A percentile compares a stretch with the other conserved stretches of the same genome.
Conservation (phyloP, 2,329 filamentous ascomycete species). For the Colletotrichum sp. region DNA sequence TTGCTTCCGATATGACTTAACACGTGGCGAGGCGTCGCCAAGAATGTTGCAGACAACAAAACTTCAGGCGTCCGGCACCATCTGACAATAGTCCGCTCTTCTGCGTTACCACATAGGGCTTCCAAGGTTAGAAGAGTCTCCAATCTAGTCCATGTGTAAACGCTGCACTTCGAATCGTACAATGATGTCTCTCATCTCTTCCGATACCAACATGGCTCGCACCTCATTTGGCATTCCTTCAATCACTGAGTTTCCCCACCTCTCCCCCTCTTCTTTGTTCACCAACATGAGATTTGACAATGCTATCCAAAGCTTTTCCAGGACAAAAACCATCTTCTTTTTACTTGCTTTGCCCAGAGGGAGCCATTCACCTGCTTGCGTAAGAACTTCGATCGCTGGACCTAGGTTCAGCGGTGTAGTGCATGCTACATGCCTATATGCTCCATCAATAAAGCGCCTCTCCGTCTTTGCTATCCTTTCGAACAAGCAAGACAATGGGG, state of each 20-base stretch:
- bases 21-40: not conserved
- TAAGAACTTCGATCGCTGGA: too few relatives aligned
- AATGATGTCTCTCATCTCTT: not conserved
- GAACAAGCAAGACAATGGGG: not conserved
- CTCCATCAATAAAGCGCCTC: too few relatives aligned
- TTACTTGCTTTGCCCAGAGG: not conserved
- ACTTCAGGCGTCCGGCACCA: not conserved
- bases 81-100: not conserved
- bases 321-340: not conserved
- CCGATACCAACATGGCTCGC: not conserved
- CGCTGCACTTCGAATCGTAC: not conserved
- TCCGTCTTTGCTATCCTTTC: not conserved
- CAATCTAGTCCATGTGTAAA: not conserved
- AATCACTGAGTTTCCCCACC: not conserved
- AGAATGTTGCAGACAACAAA: not conserved
- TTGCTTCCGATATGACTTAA: not conserved
- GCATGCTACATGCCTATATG: too few relatives aligned
- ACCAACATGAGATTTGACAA: too few relatives aligned
- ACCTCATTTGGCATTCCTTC: not conserved
- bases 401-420: too few relatives aligned
- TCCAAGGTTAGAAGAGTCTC: not conserved
- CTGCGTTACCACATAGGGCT: not conserved
- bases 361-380: not conserved
- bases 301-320: not conserved
- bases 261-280: not conserved